Evolutionary conservation across 2,329 filamentous ascomycete genomes (phyloP), one percentile per base, ranked within the genome.

Genomic region (Paracamarosporium sp.): DNA sequence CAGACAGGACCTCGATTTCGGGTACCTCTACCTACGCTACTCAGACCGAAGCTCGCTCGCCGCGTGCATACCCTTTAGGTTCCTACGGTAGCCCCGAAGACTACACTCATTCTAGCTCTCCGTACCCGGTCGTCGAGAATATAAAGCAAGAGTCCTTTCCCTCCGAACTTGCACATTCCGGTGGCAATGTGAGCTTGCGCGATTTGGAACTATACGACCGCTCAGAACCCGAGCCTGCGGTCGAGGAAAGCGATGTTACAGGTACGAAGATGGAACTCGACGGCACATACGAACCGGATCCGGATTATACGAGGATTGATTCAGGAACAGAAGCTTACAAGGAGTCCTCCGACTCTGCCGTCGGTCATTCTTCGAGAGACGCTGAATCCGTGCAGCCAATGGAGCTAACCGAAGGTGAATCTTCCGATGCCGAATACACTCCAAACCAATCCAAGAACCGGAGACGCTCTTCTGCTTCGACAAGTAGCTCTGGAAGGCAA

Each of bases 341-440:
- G 5, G 53, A 59, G 7, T 69, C 68, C 51, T 53, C 69, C 20
- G 70, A 74, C 51, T 70, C 72, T 8, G 62, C 63, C 5, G 66
- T 74, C 30, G 65, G 61, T 33, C 62, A 64, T 28, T 73, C 71
- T 13, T 56, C 67, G 5, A 65, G 74, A 38, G 74, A 74, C 31
- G 72, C 73, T 15, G 75, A 78, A 57, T 75, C 69, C 5, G 76
- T 78, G 5, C 70, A 76, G 56, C 74, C 72, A 4, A 62, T 71
- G 20, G 63, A 65, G 12, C 56, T 62, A 5, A 63, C 59, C 24
- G 71, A 73, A 11, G 75, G 73, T 20, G 66, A 67, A 24, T 56
- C 66, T 6, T 71, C 70, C 38, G 75, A 77, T 58, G 72, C 71
- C 6, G 76, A 78, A 31, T 78, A 76, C 55, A 72, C 59, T 15